phyloP scores from a whole-genome alignment of 1,284 basidiomycete genomes.

The Schizopora paradoxa region DNA sequence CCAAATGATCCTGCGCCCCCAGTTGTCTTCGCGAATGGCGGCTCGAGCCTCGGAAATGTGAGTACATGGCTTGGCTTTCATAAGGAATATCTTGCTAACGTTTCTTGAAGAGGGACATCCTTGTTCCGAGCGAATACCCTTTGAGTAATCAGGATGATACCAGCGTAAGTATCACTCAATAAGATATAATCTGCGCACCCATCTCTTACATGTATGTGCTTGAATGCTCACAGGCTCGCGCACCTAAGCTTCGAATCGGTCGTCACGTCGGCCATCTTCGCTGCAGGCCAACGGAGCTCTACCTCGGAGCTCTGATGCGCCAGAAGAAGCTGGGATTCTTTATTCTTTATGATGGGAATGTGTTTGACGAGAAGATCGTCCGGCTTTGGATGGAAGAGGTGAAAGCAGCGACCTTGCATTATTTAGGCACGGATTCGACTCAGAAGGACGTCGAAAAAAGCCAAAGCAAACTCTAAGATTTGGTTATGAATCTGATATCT shows the following conservation, averaged over 20 bases:
- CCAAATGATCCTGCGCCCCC: conserved; percentile 15
- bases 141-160: conserved; percentile 1
- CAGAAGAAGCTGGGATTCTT: conserved; percentile 18
- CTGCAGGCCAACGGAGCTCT: conserved; percentile 43
- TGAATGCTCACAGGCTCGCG: conserved; percentile 3
- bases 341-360: conserved; percentile 18
- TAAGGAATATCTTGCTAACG: background rate
- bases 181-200: conserved; percentile 25
- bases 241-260: conserved; percentile 18
- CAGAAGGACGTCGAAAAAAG: background rate
- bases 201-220: background rate
- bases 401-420: conserved; percentile 20
- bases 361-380: conserved; percentile 14
- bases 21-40: conserved; percentile 34
- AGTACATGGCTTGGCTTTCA: conserved; percentile 18
- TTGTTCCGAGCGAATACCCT: conserved; percentile 29
- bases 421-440: conserved; percentile 16
- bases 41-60: conserved; percentile 47
- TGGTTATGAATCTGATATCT: no score
- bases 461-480: no score
- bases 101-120: conserved; percentile 28
- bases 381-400: conserved; percentile 22
- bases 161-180: background rate
- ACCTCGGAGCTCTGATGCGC: conserved; percentile 34
- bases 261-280: conserved; percentile 28